Evolutionary conservation across 2,329 filamentous ascomycete genomes (phyloP).

Genomic region (Talaromyces rugulosus): DNA sequence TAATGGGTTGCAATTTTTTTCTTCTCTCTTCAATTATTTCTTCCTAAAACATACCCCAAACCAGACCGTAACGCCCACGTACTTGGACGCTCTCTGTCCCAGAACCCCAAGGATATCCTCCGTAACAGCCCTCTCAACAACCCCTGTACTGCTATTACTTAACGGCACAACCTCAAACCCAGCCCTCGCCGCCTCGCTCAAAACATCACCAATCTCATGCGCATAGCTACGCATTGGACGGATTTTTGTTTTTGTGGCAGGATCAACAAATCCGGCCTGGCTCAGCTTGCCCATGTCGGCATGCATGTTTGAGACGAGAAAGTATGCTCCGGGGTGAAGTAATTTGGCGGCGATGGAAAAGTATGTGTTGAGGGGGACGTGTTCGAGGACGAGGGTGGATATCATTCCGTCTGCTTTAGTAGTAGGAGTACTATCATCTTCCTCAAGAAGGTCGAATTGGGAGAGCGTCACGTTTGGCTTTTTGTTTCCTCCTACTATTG

Average conservation of each 20-base stretch:
- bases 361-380: slow-evolving; percentile 56
- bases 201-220: slow-evolving; percentile 50
- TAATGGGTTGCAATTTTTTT: not conserved
- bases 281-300: slow-evolving; percentile 56
- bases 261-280: slow-evolving; percentile 60
- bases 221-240: slow-evolving; percentile 58
- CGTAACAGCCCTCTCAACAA: slow-evolving; percentile 44
- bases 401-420: slow-evolving; percentile 45
- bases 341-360: slow-evolving; percentile 47
- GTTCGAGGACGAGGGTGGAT: slow-evolving; percentile 62
- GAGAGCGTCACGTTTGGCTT: slow-evolving; percentile 22
- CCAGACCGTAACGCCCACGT: slow-evolving; percentile 56
- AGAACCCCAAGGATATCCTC: slow-evolving; percentile 55
- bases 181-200: slow-evolving; percentile 44
- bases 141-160: slow-evolving; percentile 15
- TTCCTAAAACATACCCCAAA: slow-evolving; percentile 48
- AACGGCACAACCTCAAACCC: slow-evolving; percentile 44
- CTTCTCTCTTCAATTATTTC: slow-evolving; percentile 9
- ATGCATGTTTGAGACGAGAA: slow-evolving; percentile 67
- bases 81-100: slow-evolving; percentile 60
- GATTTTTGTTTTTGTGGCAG: slow-evolving; percentile 52
- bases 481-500: not conserved
- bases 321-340: slow-evolving; percentile 44
- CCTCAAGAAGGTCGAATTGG: slow-evolving; percentile 38
- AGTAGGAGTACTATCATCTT: slow-evolving; percentile 11